These are phyloP conservation scores for Vigna radiata DNA, from an alignment of 306 rosid species.

Conservation along the genomic window DNA sequence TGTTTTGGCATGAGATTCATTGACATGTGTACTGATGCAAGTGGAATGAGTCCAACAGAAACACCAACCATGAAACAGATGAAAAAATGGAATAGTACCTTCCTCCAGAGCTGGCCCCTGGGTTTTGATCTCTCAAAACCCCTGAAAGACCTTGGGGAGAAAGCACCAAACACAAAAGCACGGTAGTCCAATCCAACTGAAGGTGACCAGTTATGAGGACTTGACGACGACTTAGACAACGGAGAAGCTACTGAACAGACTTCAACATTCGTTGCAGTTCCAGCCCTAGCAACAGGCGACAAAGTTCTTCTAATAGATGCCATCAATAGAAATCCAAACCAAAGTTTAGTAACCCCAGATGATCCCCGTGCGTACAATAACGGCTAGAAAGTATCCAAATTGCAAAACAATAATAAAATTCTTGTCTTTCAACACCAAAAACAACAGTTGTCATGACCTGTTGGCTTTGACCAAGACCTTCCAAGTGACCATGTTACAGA, in stretches of 20 bases:
- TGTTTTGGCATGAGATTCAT: constrained; percentile 62
- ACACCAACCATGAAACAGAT: constrained; percentile 75
- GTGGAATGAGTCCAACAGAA: constrained; percentile 73
- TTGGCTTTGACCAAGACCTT: constrained; percentile 24
- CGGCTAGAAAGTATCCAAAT: constrained; percentile 26
- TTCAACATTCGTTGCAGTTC: constrained; percentile 63
- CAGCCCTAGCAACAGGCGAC: constrained; percentile 80
- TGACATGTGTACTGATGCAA: constrained; percentile 64
- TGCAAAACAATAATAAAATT: constrained; percentile 16
- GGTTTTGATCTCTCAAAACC: constrained; percentile 69
- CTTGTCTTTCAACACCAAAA: constrained; percentile 38
- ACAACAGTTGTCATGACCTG: constrained; percentile 17
- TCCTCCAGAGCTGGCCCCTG: constrained; percentile 77
- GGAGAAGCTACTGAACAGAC: constrained; percentile 75
- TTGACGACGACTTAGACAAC: constrained; percentile 69
- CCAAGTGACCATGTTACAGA: constrained; percentile 31
- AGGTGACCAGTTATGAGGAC: constrained; percentile 59
- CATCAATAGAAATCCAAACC: constrained; percentile 55
- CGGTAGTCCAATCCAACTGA: constrained; percentile 60
- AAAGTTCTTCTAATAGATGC: constrained; percentile 84
- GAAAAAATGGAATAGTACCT: constrained; percentile 67
- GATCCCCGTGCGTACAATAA: constrained; percentile 7
- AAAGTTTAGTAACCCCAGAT: constrained; percentile 34
- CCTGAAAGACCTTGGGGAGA: constrained; percentile 65
- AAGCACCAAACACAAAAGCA: constrained; percentile 56